Evolutionary conservation across 345 rosid genomes (phyloP).

Genomic region (Leavenworthia alabamica): DNA sequence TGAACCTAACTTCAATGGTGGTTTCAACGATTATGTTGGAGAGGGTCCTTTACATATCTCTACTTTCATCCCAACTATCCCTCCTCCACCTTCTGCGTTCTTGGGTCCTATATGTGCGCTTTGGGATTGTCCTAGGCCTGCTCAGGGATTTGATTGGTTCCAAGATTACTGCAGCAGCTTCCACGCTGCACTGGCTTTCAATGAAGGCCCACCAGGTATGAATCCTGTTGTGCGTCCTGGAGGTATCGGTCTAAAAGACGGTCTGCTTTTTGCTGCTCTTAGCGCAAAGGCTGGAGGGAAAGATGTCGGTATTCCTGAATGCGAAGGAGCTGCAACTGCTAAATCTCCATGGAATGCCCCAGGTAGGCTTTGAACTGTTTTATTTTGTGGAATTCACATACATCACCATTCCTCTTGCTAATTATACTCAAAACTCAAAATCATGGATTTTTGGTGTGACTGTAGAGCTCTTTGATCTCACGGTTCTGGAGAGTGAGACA

Average conservation of each 20-base stretch:
- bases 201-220: conserved; percentile 95
- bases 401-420: background rate
- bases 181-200: conserved; percentile 79
- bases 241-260: conserved; percentile 85
- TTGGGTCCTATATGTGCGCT: conserved; percentile 96
- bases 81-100: conserved; percentile 92
- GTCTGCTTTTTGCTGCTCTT: conserved; percentile 83
- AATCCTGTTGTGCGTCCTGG: conserved; percentile 83
- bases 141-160: conserved; percentile 79
- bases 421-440: conserved; percentile 2
- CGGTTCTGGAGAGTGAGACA: conserved; percentile 76
- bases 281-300: conserved; percentile 74
- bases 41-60: conserved; percentile 55
- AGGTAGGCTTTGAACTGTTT: conserved; percentile 37
- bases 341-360: conserved; percentile 99
- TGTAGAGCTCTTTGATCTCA: conserved; percentile 94
- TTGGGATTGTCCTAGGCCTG: conserved; percentile 99
- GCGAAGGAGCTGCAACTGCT: conserved; percentile 99
- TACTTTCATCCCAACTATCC: conserved; percentile 53
- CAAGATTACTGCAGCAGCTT: conserved; percentile 91
- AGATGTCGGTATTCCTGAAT: conserved; percentile 93
- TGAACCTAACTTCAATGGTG: conserved; percentile 50
- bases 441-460: conserved; percentile 19
- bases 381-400: background rate
- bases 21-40: conserved; percentile 42